phyloP scores from a whole-genome alignment of 2,329 filamentous ascomycete species.

The Dothideomycetidae sp. region DNA sequence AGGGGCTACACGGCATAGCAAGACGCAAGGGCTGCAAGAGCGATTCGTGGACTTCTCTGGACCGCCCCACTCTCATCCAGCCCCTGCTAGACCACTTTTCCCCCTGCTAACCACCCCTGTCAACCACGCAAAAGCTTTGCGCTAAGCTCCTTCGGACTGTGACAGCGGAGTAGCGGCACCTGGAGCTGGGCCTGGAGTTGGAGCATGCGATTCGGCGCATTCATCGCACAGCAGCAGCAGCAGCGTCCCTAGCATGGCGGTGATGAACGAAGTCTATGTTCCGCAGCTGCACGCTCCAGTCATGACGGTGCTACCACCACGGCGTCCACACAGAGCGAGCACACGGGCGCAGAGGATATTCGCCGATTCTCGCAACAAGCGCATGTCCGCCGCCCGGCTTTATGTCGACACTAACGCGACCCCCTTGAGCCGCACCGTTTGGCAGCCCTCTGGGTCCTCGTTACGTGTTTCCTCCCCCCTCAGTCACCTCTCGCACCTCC shows the following conservation, averaged over 20 bases:
- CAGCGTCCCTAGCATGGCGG: neutral
- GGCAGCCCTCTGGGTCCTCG: slow-evolving; percentile 4
- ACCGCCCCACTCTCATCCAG: neutral
- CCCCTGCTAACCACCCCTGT: too few relatives aligned
- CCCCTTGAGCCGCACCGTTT: slow-evolving; percentile 7
- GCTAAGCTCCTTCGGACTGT: neutral
- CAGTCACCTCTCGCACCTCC: slow-evolving; percentile 4
- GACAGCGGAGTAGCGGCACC: too few relatives aligned
- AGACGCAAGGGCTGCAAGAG: too few relatives aligned
- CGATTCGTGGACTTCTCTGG: too few relatives aligned
- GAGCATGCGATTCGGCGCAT: neutral
- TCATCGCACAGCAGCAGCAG: neutral
- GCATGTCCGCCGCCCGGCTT: slow-evolving; percentile 16
- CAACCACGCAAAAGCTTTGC: too few relatives aligned
- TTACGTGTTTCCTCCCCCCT: slow-evolving; percentile 6
- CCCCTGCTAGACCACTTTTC: neutral
- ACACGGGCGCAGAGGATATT: neutral
- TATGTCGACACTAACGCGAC: slow-evolving; percentile 3
- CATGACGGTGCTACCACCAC: neutral
- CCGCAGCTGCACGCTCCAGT: neutral
- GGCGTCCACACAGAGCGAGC: neutral
- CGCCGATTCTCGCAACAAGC: slow-evolving; percentile 12
- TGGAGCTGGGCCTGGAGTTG: too few relatives aligned
- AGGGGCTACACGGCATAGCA: too few relatives aligned
- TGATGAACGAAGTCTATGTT: neutral